Base-by-base conservation (phyloP, 495 filamentous ascomycete genomes). In the Cercophora sp. region DNA sequence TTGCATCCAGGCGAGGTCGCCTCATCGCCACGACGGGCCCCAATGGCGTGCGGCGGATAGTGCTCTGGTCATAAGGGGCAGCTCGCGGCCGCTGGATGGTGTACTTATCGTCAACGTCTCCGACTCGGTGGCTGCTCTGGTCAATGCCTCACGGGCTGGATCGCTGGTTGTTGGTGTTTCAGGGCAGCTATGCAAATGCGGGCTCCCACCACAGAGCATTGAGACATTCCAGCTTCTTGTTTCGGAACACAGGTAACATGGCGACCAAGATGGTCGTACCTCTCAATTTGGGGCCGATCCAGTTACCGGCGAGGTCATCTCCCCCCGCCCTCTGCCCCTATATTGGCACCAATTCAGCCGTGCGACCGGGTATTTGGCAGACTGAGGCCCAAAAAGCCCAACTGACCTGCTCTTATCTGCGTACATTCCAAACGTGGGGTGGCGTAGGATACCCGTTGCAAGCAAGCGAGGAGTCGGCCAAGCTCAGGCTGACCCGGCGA, bases 341-440 rank as follows among this genome's bases (percentile, higher is more conserved):
- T 41, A 40, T 40, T 51, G 37, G 11, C 48, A 31, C 23, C 48
- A 5, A 32, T 51, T 51, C 48, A 51, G 48, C 48, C 48, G 48
- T 40, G 24, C 48, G 23, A 41, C 37, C 48, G 48, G 48, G 36
- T 51, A 20, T 34, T 42, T 31, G 24, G 48, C 48, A 32, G 48
- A 5, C 36, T 31, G 48, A 26, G 35, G 23, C 23, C 5, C 36
- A 11, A 32, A 16, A 19, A 29, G 10, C 15, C 5, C 24, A 42
- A 51, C 35, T 39, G 35, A 51, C 48, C 48, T 51, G 36, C 48
- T 26, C 48, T 51, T 51, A 51, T 51, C 48, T 26, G 48, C 35
- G 29, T 36, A 51, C 36, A 8, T 23, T 27, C 48, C 36, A 42
- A 31, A 47, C 44, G 44, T 47, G 36, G 36, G 48, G 48, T 51